Evolutionary conservation across 495 filamentous ascomycete genomes (phyloP).

Genomic region (Penicillium parvum): DNA sequence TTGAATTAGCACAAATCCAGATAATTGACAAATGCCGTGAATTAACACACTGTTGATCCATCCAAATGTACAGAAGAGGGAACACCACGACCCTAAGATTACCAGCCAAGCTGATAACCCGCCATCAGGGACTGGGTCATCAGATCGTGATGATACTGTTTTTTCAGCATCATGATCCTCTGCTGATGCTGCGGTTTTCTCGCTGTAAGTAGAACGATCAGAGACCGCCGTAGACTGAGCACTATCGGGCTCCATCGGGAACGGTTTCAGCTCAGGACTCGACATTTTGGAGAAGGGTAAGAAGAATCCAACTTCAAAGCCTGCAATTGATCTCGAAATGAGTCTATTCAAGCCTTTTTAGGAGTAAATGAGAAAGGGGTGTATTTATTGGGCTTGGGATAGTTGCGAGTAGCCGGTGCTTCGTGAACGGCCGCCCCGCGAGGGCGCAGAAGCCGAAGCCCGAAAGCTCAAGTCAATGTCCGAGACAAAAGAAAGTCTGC

Average conservation of each 20-base stretch:
- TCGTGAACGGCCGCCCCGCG: neutral
- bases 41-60: slow-evolving; percentile 40
- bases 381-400: neutral
- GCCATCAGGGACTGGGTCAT: slow-evolving; percentile 27
- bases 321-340: too few species aligned
- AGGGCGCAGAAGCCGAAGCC: neutral
- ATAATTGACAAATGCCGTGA: neutral
- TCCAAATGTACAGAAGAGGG: slow-evolving; percentile 37
- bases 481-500: too few species aligned
- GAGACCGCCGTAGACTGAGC: neutral
- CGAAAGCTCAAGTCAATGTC: too few species aligned
- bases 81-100: slow-evolving; percentile 36
- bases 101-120: slow-evolving; percentile 39
- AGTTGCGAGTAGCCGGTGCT: neutral
- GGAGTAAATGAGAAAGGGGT: neutral
- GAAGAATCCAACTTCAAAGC: too few species aligned
- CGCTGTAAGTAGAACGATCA: neutral
- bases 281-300: too few species aligned
- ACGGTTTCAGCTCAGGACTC: too few species aligned
- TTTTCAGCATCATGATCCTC: neutral
- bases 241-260: too few species aligned
- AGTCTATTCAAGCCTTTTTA: too few species aligned
- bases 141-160: neutral
- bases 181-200: neutral
- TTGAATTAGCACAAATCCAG: too few species aligned